Evolutionary conservation across 1,284 basidiomycete species (phyloP).

Genomic region (Apiotrichum brassicae): DNA sequence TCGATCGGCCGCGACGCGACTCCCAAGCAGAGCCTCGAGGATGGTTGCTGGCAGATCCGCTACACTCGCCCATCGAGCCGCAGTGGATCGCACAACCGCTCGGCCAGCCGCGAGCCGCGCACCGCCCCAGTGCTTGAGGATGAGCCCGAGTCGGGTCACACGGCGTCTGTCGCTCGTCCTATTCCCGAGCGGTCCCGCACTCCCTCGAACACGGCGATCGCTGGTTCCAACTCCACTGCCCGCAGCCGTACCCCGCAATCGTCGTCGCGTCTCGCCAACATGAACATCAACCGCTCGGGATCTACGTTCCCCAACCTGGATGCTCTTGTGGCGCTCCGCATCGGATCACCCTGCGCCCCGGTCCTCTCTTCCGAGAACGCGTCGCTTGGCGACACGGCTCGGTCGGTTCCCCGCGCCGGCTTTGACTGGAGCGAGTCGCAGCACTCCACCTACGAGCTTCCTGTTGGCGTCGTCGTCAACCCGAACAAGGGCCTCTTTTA

Average conservation of each 20-base stretch:
- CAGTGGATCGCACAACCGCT: conserved; percentile 1
- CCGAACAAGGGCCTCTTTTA: conserved; percentile 42
- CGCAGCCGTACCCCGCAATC: conserved; percentile 11
- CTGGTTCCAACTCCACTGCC: conserved; percentile 11
- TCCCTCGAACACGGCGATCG: conserved; percentile 7
- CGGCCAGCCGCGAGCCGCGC: conserved; percentile 6
- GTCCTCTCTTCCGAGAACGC: conserved; percentile 9
- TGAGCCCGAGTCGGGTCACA: background rate
- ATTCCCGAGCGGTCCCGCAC: conserved; percentile 11
- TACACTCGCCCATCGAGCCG: conserved; percentile 12
- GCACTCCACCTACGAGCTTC: conserved; percentile 38
- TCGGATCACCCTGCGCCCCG: conserved; percentile 3
- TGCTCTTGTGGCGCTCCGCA: conserved; percentile 1
- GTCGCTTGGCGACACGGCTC: conserved; percentile 2
- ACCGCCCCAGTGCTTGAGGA: conserved; percentile 4
- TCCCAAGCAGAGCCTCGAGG: conserved; percentile 36
- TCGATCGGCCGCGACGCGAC: conserved; percentile 20
- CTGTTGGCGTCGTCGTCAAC: conserved; percentile 33
- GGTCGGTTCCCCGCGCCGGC: conserved; percentile 21
- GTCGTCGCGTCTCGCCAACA: background rate
- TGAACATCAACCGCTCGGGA: background rate
- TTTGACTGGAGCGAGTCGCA: conserved; percentile 31
- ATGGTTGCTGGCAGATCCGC: conserved; percentile 34
- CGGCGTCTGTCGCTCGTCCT: conserved; percentile 11
- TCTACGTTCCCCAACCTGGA: background rate